phyloP scores from a whole-genome alignment of 1,284 basidiomycete genomes.

The Microbotryum scabiosae region DNA sequence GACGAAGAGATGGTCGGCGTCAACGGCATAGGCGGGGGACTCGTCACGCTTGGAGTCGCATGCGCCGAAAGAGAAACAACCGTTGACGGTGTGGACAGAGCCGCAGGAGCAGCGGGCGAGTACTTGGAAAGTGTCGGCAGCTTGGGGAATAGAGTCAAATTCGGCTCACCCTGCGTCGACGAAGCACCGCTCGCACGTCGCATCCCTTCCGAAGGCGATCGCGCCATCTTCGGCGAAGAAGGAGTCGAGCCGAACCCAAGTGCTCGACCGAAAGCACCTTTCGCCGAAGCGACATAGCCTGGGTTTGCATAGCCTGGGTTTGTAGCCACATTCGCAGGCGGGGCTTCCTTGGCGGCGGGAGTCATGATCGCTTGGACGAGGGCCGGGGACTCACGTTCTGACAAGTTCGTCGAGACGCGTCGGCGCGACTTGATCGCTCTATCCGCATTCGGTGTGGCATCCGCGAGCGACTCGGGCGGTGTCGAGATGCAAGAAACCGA shows the following conservation, averaged over 20 bases:
- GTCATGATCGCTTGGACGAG: too few species aligned
- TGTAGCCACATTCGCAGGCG: not conserved
- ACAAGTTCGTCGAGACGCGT: not conserved
- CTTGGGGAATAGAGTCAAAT: slow-evolving; percentile 19
- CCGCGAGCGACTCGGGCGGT: not conserved
- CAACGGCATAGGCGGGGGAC: not conserved
- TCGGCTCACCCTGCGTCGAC: slow-evolving; percentile 4
- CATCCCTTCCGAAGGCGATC: slow-evolving; percentile 10
- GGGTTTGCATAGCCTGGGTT: slow-evolving; percentile 4
- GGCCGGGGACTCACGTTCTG: not conserved
- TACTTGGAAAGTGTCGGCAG: slow-evolving; percentile 24
- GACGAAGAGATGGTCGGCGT: not conserved
- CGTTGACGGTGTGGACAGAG: slow-evolving; percentile 11
- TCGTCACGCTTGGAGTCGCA: not conserved
- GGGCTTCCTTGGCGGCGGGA: not conserved
- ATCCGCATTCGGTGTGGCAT: not conserved
- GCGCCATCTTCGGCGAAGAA: not conserved
- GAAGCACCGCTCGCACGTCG: slow-evolving; percentile 1
- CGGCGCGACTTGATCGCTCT: not conserved
- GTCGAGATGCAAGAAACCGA: not conserved
- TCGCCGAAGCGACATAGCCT: slow-evolving; percentile 19
- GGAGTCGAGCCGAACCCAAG: slow-evolving; percentile 18
- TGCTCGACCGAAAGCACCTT: slow-evolving; percentile 26
- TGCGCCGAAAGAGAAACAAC: slow-evolving; percentile 15
- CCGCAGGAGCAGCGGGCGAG: slow-evolving; percentile 15